Conservation (phyloP, 2,329 filamentous ascomycete species). For the Karstenula rhodostoma region DNA sequence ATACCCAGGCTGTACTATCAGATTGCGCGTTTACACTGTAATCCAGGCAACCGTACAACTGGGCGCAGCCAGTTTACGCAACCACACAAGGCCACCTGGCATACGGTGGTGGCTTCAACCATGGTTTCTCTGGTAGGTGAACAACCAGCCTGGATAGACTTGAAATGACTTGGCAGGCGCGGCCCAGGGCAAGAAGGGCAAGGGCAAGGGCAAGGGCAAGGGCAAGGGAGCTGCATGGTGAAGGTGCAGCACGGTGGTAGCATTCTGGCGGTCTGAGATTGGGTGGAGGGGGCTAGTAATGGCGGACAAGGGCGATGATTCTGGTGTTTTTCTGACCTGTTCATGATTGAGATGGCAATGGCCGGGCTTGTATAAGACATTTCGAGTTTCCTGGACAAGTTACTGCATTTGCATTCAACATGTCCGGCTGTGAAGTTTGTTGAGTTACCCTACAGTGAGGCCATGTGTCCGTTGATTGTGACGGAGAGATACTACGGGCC, state of each 20-base stretch:
- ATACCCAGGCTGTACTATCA: neutral
- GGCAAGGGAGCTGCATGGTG: neutral
- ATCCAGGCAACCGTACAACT: neutral
- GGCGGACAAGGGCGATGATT: neutral
- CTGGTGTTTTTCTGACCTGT: neutral
- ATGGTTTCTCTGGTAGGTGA: neutral
- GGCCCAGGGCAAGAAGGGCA: neutral
- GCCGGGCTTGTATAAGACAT: neutral
- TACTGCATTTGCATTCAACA: neutral
- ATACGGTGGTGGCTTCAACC: neutral
- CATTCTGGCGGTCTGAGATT: neutral
- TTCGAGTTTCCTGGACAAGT: neutral
- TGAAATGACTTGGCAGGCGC: neutral
- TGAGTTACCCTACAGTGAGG: no score
- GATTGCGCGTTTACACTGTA: neutral
- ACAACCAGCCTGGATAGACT: neutral
- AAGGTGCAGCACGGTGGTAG: neutral
- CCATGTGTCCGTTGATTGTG: slow-evolving; percentile 1
- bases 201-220: neutral
- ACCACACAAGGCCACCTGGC: neutral
- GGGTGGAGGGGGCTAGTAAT: neutral
- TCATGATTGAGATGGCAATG: neutral
- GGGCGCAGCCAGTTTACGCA: neutral
- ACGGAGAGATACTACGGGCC: neutral
- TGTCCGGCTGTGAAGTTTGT: no score